A percentile compares a stretch with the other conserved stretches of the same genome.
Conservation (phyloP, 2,329 filamentous ascomycete species). For the Diaporthe sp. region DNA sequence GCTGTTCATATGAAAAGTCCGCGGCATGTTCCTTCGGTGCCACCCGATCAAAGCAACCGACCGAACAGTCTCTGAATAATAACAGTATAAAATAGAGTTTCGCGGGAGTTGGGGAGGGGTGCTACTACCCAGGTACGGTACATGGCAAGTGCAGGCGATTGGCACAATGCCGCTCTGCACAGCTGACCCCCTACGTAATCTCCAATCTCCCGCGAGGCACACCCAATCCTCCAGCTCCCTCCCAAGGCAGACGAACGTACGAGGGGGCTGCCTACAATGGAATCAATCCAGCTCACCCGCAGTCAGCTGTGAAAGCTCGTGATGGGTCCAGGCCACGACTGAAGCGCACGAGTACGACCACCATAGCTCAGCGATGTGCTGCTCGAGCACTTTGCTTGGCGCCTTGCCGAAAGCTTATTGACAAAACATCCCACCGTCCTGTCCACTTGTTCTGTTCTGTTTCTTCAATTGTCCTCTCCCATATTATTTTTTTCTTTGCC, state of each 20-base stretch:
- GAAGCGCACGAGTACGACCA: neutral
- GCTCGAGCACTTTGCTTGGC: constrained; percentile 2
- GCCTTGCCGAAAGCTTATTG: constrained; percentile 26
- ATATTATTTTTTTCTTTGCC: neutral
- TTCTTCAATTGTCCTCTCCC: neutral
- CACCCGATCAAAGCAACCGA: neutral
- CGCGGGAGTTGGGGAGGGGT: neutral
- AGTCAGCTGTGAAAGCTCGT: neutral
- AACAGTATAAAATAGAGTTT: constrained; percentile 13
- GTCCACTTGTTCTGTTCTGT: neutral
- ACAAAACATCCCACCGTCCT: constrained; percentile 10
- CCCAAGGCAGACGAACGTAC: neutral
- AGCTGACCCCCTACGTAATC: constrained; percentile 28
- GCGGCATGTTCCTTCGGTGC: neutral
- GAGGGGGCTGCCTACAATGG: neutral
- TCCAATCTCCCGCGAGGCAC: constrained; percentile 11
- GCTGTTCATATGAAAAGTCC: neutral
- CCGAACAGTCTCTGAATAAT: neutral
- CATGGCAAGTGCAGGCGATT: neutral
- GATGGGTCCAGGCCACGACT: neutral
- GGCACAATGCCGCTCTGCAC: constrained; percentile 11
- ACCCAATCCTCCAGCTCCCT: constrained; percentile 2
- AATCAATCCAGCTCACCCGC: neutral
- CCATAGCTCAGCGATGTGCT: constrained; percentile 1
- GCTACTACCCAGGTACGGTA: neutral